Evolutionary conservation across 176 grass and related monocot species (phyloP).

Genomic region (Carex pumila): DNA sequence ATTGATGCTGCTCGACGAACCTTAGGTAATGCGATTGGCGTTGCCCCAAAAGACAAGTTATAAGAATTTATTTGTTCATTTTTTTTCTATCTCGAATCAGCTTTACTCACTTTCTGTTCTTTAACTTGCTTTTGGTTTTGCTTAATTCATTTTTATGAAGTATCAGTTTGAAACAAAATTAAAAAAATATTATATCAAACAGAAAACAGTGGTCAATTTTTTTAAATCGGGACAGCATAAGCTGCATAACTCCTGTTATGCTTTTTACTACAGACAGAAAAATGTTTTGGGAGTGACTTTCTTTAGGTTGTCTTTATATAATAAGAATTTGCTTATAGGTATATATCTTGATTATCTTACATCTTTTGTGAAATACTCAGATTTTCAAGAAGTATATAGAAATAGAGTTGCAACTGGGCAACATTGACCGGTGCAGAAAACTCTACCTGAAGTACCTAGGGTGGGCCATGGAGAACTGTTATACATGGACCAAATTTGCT

Average conservation of each 20-base stretch:
- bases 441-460: slow-evolving; percentile 82
- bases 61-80: neutral
- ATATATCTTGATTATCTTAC: neutral
- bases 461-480: slow-evolving; percentile 67
- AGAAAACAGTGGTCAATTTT: neutral
- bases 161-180: neutral
- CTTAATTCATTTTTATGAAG: neutral
- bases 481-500: slow-evolving; percentile 86
- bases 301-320: neutral
- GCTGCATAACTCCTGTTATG: neutral
- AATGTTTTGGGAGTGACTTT: neutral
- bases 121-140: neutral
- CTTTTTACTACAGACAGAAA: neutral
- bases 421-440: slow-evolving; percentile 56
- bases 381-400: slow-evolving; percentile 93
- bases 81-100: neutral
- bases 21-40: slow-evolving; percentile 79
- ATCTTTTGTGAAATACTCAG: neutral
- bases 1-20: slow-evolving; percentile 42
- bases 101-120: neutral
- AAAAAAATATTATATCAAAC: neutral
- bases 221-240: neutral
- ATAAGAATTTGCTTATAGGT: neutral
- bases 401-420: slow-evolving; percentile 66
- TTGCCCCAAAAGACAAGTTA: slow-evolving; percentile 82